phyloP scores from a whole-genome alignment of 495 filamentous ascomycete species.

The Astrocystis sublimbata region DNA sequence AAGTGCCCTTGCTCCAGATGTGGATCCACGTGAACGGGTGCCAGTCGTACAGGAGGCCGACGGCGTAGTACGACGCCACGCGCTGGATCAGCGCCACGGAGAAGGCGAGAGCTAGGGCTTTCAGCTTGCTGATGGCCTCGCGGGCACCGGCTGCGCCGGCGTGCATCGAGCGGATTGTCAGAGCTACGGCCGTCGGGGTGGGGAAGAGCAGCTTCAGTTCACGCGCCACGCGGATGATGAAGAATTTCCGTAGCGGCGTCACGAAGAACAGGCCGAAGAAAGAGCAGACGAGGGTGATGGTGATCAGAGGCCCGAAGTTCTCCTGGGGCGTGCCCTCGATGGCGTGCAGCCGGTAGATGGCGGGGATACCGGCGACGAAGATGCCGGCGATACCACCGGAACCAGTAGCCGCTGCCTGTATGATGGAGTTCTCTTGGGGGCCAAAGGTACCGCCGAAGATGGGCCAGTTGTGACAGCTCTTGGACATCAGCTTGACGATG shows the following conservation, averaged over 20 bases:
- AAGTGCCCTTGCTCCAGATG: slow-evolving; percentile 60
- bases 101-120: slow-evolving; percentile 56
- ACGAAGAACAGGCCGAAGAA: slow-evolving; percentile 71
- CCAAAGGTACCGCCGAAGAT: slow-evolving; percentile 63
- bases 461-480: slow-evolving; percentile 49
- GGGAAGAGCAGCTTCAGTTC: slow-evolving; percentile 66
- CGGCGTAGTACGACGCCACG: slow-evolving; percentile 60
- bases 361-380: slow-evolving; percentile 65
- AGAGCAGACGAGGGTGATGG: slow-evolving; percentile 62
- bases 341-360: slow-evolving; percentile 60
- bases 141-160: slow-evolving; percentile 51
- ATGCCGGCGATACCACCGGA: slow-evolving; percentile 63
- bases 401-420: slow-evolving; percentile 64
- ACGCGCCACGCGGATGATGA: slow-evolving; percentile 64
- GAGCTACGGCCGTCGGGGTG: slow-evolving; percentile 62
- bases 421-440: slow-evolving; percentile 67
- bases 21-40: slow-evolving; percentile 65
- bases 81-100: slow-evolving; percentile 50
- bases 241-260: slow-evolving; percentile 68
- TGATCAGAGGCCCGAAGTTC: slow-evolving; percentile 60
- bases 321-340: slow-evolving; percentile 51
- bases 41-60: slow-evolving; percentile 68
- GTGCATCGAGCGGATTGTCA: slow-evolving; percentile 68
- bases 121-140: slow-evolving; percentile 61
- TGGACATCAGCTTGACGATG: slow-evolving; percentile 59